Evolutionary conservation across 352 stramenopile genomes (phyloP).

Genomic region (Pythium periplocum): DNA sequence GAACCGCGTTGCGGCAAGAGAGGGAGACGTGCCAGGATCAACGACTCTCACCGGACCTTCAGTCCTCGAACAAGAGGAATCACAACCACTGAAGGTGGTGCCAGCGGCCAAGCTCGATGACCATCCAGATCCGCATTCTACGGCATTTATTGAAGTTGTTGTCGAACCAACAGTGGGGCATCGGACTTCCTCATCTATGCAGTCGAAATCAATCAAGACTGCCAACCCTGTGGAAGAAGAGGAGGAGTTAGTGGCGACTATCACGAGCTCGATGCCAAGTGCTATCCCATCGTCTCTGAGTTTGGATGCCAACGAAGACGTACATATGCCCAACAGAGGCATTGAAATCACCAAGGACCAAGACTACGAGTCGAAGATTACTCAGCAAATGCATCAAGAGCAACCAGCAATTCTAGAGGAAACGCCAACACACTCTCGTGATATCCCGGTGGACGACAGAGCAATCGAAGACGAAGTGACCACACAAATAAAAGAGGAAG

Average conservation of each 20-base stretch:
- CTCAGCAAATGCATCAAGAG: no score
- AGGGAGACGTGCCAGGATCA: no score
- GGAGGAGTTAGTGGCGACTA: background rate
- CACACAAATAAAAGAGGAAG: background rate
- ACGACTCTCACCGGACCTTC: no score
- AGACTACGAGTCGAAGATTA: no score
- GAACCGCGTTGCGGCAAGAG: no score
- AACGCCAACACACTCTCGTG: no score
- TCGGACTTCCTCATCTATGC: background rate
- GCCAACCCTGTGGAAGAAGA: background rate
- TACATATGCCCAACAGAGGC: no score
- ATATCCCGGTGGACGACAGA: background rate
- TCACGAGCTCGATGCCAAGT: background rate
- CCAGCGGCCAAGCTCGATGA: background rate
- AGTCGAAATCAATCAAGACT: background rate
- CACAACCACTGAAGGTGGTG: background rate
- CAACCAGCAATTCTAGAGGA: no score
- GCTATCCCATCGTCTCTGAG: no score
- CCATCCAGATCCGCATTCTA: background rate
- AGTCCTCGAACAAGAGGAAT: background rate
- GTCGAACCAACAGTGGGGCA: constrained; percentile 7
- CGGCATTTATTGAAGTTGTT: constrained; percentile 5
- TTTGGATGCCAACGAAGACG: no score
- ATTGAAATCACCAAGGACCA: background rate
- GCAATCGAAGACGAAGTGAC: background rate